Evolutionary conservation across 768 basidiomycete species (phyloP).

Genomic region (Leccinum disarticulatum): DNA sequence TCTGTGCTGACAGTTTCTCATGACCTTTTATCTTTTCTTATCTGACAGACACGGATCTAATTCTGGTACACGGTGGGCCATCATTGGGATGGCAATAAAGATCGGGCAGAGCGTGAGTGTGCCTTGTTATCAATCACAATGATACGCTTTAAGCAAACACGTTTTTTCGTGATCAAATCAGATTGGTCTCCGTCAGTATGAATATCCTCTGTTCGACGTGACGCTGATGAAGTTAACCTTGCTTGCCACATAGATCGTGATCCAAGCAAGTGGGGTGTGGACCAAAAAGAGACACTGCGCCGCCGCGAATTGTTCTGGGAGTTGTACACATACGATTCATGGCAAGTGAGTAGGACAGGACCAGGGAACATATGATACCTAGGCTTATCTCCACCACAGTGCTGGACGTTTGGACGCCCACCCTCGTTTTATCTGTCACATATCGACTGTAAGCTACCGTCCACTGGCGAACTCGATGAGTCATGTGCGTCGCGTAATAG

Average conservation of each 20-base stretch:
- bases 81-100: conserved; percentile 70
- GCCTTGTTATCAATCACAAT: conserved; percentile 11
- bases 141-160: not conserved
- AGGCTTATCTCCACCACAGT: conserved; percentile 46
- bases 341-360: conserved; percentile 27
- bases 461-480: conserved; percentile 50
- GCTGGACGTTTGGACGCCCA: conserved; percentile 67
- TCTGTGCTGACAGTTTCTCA: conserved; percentile 49
- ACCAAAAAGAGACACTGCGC: conserved; percentile 54
- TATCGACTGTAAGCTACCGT: conserved; percentile 65
- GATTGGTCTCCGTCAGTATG: conserved; percentile 68
- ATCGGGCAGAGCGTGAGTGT: conserved; percentile 65
- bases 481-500: conserved; percentile 42
- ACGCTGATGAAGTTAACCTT: conserved; percentile 11
- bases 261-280: conserved; percentile 64
- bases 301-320: conserved; percentile 75
- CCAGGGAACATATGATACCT: not conserved
- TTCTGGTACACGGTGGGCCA: conserved; percentile 64
- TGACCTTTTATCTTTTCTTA: conserved; percentile 70
- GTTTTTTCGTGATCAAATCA: conserved; percentile 27
- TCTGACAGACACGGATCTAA: conserved; percentile 66
- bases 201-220: not conserved
- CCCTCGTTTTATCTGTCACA: conserved; percentile 68
- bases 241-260: conserved; percentile 52
- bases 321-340: conserved; percentile 38